Evolutionary conservation across 73 alveolate genomes (phyloP).

Genomic region (Paramecium tetraurelia): DNA sequence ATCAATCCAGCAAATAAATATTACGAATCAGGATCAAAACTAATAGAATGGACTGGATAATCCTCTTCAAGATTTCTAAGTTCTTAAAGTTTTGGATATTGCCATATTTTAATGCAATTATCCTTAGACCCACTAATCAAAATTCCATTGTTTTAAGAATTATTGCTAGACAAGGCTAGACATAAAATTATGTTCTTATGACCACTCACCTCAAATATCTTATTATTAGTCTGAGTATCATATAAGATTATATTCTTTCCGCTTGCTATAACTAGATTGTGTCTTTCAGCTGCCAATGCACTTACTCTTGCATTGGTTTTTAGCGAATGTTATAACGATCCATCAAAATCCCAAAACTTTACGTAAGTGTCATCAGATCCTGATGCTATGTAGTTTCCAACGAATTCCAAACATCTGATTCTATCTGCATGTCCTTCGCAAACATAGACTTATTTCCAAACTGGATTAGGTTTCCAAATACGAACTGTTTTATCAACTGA

Average conservation of each 20-base stretch:
- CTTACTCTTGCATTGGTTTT: slow-evolving; percentile 18
- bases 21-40: background rate
- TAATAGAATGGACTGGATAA: background rate
- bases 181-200: slow-evolving; percentile 9
- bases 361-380: slow-evolving; percentile 22
- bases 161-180: background rate
- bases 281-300: background rate
- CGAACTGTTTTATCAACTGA: slow-evolving; percentile 3
- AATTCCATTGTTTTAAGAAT: background rate
- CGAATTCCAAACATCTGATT: background rate
- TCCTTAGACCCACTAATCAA: slow-evolving; percentile 4
- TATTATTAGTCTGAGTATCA: background rate
- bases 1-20: background rate
- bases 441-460: background rate
- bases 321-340: background rate
- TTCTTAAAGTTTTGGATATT: background rate
- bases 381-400: background rate
- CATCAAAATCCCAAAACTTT: background rate
- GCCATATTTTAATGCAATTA: background rate
- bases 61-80: background rate
- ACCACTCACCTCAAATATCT: background rate
- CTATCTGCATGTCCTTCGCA: background rate
- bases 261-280: background rate
- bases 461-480: background rate
- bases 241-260: background rate